Evolutionary conservation across 2,329 filamentous ascomycete genomes (phyloP).

Genomic region (Pseudocercospora musae): DNA sequence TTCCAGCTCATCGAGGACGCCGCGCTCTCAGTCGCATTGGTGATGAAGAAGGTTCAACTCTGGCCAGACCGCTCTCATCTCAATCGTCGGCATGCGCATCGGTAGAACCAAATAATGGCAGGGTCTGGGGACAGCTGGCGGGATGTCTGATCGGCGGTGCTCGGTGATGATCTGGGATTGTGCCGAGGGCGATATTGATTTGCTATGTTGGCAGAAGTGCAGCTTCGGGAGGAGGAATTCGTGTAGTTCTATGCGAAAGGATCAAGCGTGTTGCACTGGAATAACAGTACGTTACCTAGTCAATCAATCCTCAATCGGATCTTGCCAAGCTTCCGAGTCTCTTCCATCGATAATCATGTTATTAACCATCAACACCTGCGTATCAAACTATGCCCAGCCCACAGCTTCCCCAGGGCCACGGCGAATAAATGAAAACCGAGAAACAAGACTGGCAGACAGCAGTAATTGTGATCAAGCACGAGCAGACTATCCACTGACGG

Average conservation of each 20-base stretch:
- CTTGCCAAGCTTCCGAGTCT: background rate
- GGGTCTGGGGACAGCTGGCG: background rate
- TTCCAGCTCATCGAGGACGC: slow-evolving; percentile 62
- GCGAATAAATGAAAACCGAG: too few relatives aligned
- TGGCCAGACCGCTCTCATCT: background rate
- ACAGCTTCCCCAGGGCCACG: too few relatives aligned
- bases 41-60: background rate
- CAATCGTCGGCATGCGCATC: background rate
- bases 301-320: too few relatives aligned
- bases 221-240: background rate
- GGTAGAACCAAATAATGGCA: background rate
- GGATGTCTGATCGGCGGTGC: background rate
- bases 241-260: background rate
- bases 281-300: too few relatives aligned
- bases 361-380: too few relatives aligned
- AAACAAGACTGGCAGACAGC: too few relatives aligned
- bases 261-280: background rate
- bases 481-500: too few relatives aligned
- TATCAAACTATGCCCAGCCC: too few relatives aligned
- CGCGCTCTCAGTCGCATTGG: slow-evolving; percentile 9
- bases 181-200: background rate
- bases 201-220: background rate
- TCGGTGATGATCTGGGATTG: background rate
- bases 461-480: too few relatives aligned
- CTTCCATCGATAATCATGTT: too few relatives aligned